These are phyloP conservation scores for Elymus sibiricus DNA, from an alignment of 176 grass and related monocot species.

Conservation along the genomic window DNA sequence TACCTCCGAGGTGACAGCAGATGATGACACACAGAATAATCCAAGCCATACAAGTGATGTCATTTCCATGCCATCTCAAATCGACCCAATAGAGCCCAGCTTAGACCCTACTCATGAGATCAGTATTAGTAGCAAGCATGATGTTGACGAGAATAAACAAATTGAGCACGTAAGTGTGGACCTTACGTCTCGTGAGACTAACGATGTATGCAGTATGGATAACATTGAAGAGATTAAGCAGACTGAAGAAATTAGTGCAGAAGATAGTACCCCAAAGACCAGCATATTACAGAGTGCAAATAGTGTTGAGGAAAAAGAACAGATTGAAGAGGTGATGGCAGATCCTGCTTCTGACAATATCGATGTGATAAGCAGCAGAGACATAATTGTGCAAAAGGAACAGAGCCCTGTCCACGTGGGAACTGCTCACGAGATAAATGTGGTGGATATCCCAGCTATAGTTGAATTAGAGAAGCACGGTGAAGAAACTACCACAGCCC, in stretches of 20 bases:
- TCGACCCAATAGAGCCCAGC: conserved; percentile 10
- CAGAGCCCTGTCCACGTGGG: background rate
- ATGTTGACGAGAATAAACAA: background rate
- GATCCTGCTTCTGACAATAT: background rate
- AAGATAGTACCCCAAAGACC: background rate
- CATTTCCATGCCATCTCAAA: conserved; percentile 8
- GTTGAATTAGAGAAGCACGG: background rate
- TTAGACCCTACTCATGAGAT: background rate
- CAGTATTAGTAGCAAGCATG: background rate
- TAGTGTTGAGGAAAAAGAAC: conserved; percentile 17
- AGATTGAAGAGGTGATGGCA: background rate
- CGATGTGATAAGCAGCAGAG: background rate
- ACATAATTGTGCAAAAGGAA: conserved; percentile 22
- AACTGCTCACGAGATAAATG: background rate
- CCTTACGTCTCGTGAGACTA: background rate
- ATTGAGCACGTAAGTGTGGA: background rate
- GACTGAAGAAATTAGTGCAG: background rate
- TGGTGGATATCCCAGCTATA: background rate
- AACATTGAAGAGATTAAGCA: conserved; percentile 35
- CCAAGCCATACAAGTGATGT: background rate
- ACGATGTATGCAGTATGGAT: background rate
- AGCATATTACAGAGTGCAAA: background rate
- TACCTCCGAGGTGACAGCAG: background rate
- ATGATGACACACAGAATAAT: background rate
- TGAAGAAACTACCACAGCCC: conserved; percentile 3